A percentile compares a stretch with the other conserved stretches of the same genome.
Conservation (phyloP, 2,329 filamentous ascomycete species). For the Metarhizium humberi region DNA sequence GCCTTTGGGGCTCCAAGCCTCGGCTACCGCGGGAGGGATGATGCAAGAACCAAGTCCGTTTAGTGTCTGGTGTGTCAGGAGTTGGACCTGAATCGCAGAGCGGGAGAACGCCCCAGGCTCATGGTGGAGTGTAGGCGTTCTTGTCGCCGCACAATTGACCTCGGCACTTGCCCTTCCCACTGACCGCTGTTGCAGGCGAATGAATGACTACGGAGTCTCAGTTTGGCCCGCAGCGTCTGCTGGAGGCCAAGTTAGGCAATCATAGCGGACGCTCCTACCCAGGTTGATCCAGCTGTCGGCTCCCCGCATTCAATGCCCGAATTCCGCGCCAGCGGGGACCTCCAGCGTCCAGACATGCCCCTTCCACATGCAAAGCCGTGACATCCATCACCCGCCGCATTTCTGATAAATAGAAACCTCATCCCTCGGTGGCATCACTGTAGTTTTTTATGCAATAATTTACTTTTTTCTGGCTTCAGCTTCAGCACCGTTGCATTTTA, state of each 20-base stretch:
- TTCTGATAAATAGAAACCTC: neutral
- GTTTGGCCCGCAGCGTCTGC: neutral
- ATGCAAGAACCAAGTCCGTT: too few species aligned
- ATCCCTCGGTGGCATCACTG: neutral
- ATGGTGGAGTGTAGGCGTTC: too few species aligned
- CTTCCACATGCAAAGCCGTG: neutral
- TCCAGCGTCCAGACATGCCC: neutral
- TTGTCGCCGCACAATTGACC: neutral
- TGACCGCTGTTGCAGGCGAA: too few species aligned
- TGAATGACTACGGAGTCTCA: too few species aligned
- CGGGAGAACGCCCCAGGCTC: too few species aligned
- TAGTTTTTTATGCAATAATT: too few species aligned
- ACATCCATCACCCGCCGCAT: neutral
- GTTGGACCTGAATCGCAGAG: too few species aligned
- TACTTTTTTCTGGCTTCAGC: neutral
- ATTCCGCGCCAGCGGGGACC: neutral
- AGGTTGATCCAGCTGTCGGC: neutral
- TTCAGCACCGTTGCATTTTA: neutral
- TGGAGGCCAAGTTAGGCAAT: neutral
- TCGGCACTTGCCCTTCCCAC: neutral
- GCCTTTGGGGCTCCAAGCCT: neutral
- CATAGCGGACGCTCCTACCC: neutral
- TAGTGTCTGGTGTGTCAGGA: too few species aligned
- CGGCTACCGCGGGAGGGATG: neutral
- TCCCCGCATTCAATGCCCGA: neutral